Evolutionary conservation across 2,329 filamentous ascomycete genomes (phyloP).

Genomic region (Aspergillus amoenus): DNA sequence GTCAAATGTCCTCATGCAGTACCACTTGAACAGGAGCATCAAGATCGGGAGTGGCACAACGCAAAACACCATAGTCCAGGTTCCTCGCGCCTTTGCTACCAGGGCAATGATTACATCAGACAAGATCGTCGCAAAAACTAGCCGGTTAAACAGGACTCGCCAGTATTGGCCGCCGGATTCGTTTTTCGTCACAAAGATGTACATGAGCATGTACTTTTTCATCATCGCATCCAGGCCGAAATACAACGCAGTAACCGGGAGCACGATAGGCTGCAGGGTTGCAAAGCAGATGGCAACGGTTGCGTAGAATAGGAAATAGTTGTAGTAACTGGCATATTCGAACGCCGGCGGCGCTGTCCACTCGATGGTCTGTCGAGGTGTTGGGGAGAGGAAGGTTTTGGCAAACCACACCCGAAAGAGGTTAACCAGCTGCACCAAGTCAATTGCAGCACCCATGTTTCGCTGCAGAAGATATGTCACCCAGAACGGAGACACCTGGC

Average conservation of each 20-base stretch:
- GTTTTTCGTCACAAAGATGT: conserved; percentile 94
- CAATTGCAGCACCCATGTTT: conserved; percentile 88
- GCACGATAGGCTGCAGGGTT: conserved; percentile 79
- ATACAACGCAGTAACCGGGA: conserved; percentile 85
- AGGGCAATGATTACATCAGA: conserved; percentile 77
- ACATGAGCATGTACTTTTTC: conserved; percentile 93
- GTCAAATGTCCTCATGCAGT: conserved; percentile 75
- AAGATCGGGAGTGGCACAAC: conserved; percentile 75
- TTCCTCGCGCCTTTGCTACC: conserved; percentile 69
- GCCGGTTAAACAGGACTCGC: conserved; percentile 88
- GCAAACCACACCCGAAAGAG: conserved; percentile 81
- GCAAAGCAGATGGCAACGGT: conserved; percentile 86
- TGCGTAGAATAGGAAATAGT: conserved; percentile 93
- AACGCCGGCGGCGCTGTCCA: conserved; percentile 89
- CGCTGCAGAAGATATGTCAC: conserved; percentile 90
- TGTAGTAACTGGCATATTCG: conserved; percentile 96
- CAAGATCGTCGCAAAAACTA: conserved; percentile 77
- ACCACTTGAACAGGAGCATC: conserved; percentile 80
- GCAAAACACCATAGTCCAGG: conserved; percentile 64
- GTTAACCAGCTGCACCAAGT: conserved; percentile 84
- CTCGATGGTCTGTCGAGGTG: conserved; percentile 87
- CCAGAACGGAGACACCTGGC: conserved; percentile 86
- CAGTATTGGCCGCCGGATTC: conserved; percentile 93
- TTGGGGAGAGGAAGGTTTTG: conserved; percentile 81
- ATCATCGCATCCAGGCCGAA: conserved; percentile 83